These are phyloP conservation scores for Penicillium steckii DNA, from an alignment of 495 filamentous ascomycete species.

Conservation along the genomic window DNA sequence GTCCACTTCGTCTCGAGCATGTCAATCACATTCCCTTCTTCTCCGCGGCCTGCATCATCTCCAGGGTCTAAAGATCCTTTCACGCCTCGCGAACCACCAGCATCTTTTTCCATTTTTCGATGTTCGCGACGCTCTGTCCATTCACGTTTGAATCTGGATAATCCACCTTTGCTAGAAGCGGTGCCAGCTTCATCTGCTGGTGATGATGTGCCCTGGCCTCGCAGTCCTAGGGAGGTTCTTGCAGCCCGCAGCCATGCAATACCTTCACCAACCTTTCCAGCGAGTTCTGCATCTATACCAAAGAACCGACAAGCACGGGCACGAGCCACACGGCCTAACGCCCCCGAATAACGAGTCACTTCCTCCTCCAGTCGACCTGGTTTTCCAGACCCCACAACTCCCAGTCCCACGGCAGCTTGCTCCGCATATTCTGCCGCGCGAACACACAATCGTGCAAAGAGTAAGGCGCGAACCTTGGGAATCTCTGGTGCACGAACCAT, in stretches of 20 bases:
- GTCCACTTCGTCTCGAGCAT: slow-evolving; percentile 88
- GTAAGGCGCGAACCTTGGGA: slow-evolving; percentile 80
- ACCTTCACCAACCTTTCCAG: slow-evolving; percentile 73
- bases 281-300: slow-evolving; percentile 81
- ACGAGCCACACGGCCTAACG: slow-evolving; percentile 67
- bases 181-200: slow-evolving; percentile 17
- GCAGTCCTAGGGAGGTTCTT: slow-evolving; percentile 65
- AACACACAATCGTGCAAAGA: slow-evolving; percentile 87
- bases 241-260: slow-evolving; percentile 82
- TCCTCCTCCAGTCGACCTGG: slow-evolving; percentile 49
- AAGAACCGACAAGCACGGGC: slow-evolving; percentile 89
- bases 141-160: slow-evolving; percentile 45
- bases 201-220: slow-evolving; percentile 11
- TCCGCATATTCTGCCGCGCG: slow-evolving; percentile 56
- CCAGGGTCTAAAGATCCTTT: slow-evolving; percentile 70
- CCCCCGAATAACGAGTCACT: slow-evolving; percentile 68
- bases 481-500: slow-evolving; percentile 86
- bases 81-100: slow-evolving; percentile 53
- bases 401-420: slow-evolving; percentile 49
- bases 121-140: slow-evolving; percentile 51
- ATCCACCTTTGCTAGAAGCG: slow-evolving; percentile 42
- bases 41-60: slow-evolving; percentile 75
- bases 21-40: slow-evolving; percentile 82
- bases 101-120: slow-evolving; percentile 69
- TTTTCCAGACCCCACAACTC: slow-evolving; percentile 30